phyloP scores from a whole-genome alignment of 2,329 filamentous ascomycete species.

The Stachybotrys chartarum region DNA sequence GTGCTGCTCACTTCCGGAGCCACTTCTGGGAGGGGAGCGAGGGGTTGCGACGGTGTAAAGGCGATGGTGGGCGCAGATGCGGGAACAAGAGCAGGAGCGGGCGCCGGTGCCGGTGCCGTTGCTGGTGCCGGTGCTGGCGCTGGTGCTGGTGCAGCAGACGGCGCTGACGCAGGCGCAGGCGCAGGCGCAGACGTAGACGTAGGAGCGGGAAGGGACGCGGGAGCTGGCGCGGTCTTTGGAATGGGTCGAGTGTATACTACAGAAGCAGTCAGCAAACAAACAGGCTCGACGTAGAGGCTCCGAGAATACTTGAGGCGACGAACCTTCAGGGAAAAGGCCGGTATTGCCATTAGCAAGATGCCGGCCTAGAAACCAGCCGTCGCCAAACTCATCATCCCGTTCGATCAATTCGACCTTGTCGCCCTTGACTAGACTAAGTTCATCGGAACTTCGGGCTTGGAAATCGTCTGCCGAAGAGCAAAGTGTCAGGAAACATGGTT shows the following conservation, averaged over 20 bases:
- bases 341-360: slow-evolving; percentile 67
- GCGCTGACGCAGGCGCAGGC: slow-evolving; percentile 19
- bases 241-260: slow-evolving; percentile 56
- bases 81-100: slow-evolving; percentile 4
- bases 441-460: slow-evolving; percentile 81
- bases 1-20: slow-evolving; percentile 13
- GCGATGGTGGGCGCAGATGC: slow-evolving; percentile 15
- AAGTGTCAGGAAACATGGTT: slow-evolving; percentile 4
- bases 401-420: slow-evolving; percentile 79
- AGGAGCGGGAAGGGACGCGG: slow-evolving; percentile 6
- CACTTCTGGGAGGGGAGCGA: slow-evolving; percentile 22
- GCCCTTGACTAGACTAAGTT: slow-evolving; percentile 80
- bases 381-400: slow-evolving; percentile 81
- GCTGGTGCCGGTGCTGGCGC: slow-evolving; percentile 13
- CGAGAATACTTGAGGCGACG: slow-evolving; percentile 14
- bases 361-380: slow-evolving; percentile 76
- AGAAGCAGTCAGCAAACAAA: slow-evolving; percentile 13
- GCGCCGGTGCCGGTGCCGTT: slow-evolving; percentile 7
- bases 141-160: slow-evolving; percentile 16
- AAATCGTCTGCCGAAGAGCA: slow-evolving; percentile 66
- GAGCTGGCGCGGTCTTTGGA: slow-evolving; percentile 32
- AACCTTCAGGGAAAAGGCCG: slow-evolving; percentile 79
- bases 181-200: slow-evolving; percentile 15
- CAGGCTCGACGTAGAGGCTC: slow-evolving; percentile 2
- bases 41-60: slow-evolving; percentile 21